phyloP scores from a whole-genome alignment of 345 rosid genomes.

The Salix brachista region DNA sequence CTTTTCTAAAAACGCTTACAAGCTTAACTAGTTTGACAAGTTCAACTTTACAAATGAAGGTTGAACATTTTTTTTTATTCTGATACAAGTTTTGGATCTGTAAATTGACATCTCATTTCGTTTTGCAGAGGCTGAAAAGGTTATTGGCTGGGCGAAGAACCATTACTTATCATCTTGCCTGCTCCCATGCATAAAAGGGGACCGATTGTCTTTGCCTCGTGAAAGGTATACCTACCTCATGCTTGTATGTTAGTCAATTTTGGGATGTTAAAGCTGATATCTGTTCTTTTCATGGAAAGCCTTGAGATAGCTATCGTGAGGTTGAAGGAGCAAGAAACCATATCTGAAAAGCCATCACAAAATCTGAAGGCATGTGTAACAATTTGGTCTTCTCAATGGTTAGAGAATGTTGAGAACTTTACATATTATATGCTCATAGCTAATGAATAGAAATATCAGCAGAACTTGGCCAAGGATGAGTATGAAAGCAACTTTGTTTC shows the following conservation, averaged over 20 bases:
- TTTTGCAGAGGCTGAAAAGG: slow-evolving; percentile 78
- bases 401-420: slow-evolving; percentile 8
- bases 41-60: not conserved
- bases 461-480: slow-evolving; percentile 89
- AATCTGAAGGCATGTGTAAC: slow-evolving; percentile 63
- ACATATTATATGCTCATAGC: slow-evolving; percentile 7
- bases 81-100: not conserved
- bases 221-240: slow-evolving; percentile 53
- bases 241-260: not conserved
- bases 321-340: slow-evolving; percentile 73
- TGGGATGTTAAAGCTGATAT: slow-evolving; percentile 18
- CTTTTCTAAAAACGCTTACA: not conserved
- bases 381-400: slow-evolving; percentile 4
- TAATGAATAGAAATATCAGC: slow-evolving; percentile 26
- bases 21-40: not conserved
- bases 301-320: slow-evolving; percentile 77
- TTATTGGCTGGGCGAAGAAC: slow-evolving; percentile 97
- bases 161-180: slow-evolving; percentile 68
- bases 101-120: not conserved
- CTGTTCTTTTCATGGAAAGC: slow-evolving; percentile 46
- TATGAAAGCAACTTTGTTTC: slow-evolving; percentile 85
- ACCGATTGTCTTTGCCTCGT: slow-evolving; percentile 63
- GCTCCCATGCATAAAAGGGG: slow-evolving; percentile 63
- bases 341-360: slow-evolving; percentile 60
- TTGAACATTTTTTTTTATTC: not conserved